These are phyloP conservation scores for Corniculantispora saksenae DNA, from an alignment of 2,329 filamentous ascomycete species.

Conservation along the genomic window DNA sequence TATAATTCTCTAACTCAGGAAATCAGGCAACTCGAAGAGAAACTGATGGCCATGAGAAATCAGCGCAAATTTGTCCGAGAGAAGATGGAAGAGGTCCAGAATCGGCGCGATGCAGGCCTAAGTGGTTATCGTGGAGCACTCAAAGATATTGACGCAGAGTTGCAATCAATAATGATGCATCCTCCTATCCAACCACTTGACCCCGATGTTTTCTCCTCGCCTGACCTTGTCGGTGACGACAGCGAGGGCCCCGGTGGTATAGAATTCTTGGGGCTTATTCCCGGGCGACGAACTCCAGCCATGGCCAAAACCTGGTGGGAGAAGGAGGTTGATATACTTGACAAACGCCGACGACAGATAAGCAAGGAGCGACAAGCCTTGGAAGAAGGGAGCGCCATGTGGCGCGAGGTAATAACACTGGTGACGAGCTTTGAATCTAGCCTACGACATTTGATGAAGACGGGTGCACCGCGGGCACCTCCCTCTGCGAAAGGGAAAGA, in stretches of 20 bases:
- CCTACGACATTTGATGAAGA: constrained; percentile 58
- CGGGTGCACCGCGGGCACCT: constrained; percentile 13
- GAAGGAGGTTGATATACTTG: constrained; percentile 58
- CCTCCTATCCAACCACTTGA: constrained; percentile 59
- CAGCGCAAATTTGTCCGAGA: constrained; percentile 60
- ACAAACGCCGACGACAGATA: constrained; percentile 56
- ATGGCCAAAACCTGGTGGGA: constrained; percentile 75
- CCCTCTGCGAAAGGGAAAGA: constrained; percentile 32
- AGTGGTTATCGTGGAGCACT: constrained; percentile 71
- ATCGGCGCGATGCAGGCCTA: constrained; percentile 67
- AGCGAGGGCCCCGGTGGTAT: constrained; percentile 37
- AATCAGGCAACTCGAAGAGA: constrained; percentile 66
- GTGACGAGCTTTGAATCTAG: constrained; percentile 66
- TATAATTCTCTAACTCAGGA: constrained; percentile 56
- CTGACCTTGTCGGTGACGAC: constrained; percentile 18
- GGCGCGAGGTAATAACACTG: constrained; percentile 61
- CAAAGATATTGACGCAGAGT: constrained; percentile 63
- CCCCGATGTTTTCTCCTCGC: constrained; percentile 36
- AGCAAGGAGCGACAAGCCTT: constrained; percentile 65
- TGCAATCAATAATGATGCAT: constrained; percentile 58
- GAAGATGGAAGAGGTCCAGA: constrained; percentile 63
- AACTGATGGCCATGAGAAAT: constrained; percentile 60
- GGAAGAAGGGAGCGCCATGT: constrained; percentile 66
- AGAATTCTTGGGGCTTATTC: constrained; percentile 62
- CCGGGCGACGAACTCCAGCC: constrained; percentile 65